These are phyloP conservation scores for Termitomyces sp. DNA, from an alignment of 768 basidiomycete species.

Conservation along the genomic window DNA sequence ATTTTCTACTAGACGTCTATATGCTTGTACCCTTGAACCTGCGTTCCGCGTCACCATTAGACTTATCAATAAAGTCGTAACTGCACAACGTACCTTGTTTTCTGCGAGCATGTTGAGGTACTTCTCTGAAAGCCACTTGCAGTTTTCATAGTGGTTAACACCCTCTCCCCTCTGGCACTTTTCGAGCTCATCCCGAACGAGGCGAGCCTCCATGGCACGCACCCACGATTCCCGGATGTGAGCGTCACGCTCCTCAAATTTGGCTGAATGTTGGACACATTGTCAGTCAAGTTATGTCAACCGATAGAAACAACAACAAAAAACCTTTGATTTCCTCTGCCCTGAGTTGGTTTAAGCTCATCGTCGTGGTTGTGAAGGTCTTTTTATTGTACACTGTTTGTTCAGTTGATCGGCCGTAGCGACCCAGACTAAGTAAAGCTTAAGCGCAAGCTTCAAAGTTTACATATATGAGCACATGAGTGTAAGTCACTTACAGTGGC, in stretches of 20 bases:
- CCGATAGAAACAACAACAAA: neutral
- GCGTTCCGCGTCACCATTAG: slow-evolving; percentile 3
- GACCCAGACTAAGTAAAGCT: neutral
- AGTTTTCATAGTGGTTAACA: slow-evolving; percentile 87
- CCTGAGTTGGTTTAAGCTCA: slow-evolving; percentile 34
- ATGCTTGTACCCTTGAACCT: slow-evolving; percentile 85
- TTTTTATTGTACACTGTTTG: slow-evolving; percentile 15
- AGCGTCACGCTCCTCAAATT: slow-evolving; percentile 63
- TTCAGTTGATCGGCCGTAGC: slow-evolving; percentile 3
- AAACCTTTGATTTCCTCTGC: slow-evolving; percentile 48
- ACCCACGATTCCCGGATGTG: slow-evolving; percentile 91
- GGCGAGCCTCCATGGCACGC: slow-evolving; percentile 85
- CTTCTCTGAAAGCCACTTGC: slow-evolving; percentile 79
- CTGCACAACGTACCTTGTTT: slow-evolving; percentile 60
- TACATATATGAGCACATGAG: too few relatives aligned
- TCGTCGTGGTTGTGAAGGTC: slow-evolving; percentile 20
- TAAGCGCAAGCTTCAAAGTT: too few relatives aligned
- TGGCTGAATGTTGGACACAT: slow-evolving; percentile 32
- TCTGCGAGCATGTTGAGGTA: slow-evolving; percentile 75
- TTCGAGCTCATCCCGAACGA: slow-evolving; percentile 82
- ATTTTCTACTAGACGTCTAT: slow-evolving; percentile 29
- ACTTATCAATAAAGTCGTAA: neutral
- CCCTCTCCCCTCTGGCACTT: slow-evolving; percentile 91
- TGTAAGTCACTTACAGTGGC: too few relatives aligned
- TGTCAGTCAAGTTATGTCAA: neutral